Percentiles rank a stretch among this genome's conserved stretches.
Conservation (phyloP, 1,139 yeast species). For the Pneumocystis wakefieldiae region DNA sequence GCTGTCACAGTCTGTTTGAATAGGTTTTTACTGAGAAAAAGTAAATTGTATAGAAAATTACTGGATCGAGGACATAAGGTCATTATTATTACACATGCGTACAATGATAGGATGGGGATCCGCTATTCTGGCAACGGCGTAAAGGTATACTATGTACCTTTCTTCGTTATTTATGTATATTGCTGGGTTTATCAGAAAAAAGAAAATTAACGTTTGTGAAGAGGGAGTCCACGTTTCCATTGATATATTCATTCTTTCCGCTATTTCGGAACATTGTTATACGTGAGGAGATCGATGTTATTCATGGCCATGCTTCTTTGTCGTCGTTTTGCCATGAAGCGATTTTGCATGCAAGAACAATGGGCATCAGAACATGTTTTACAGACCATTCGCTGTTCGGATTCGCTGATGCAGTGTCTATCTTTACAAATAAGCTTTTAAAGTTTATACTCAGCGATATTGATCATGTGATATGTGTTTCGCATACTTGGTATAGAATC, state of each 20-base stretch:
- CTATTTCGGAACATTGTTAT: conserved; percentile 68
- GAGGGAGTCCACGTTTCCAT: conserved; percentile 74
- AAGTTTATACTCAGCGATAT: conserved; percentile 75
- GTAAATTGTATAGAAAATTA: conserved; percentile 41
- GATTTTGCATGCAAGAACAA: conserved; percentile 73
- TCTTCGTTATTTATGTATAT: conserved; percentile 41
- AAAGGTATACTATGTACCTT: conserved; percentile 84
- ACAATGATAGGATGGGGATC: conserved; percentile 68
- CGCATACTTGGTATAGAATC: conserved; percentile 53
- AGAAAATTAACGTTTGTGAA: conserved; percentile 4
- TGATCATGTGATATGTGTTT: conserved; percentile 87
- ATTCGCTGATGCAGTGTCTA: conserved; percentile 71
- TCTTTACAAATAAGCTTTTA: conserved; percentile 70
- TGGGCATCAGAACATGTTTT: conserved; percentile 83
- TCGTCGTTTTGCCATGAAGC: conserved; percentile 82
- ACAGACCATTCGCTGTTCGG: conserved; percentile 96
- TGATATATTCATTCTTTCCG: conserved; percentile 80
- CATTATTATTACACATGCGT: conserved; percentile 59
- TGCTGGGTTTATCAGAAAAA: background rate
- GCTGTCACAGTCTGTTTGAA: conserved; percentile 27
- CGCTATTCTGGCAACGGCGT: conserved; percentile 76
- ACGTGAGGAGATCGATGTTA: conserved; percentile 71
- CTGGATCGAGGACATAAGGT: conserved; percentile 82
- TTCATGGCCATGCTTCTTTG: conserved; percentile 91
- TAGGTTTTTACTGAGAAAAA: background rate